phyloP scores from a whole-genome alignment of 768 basidiomycete genomes.

The Mycena filopes region DNA sequence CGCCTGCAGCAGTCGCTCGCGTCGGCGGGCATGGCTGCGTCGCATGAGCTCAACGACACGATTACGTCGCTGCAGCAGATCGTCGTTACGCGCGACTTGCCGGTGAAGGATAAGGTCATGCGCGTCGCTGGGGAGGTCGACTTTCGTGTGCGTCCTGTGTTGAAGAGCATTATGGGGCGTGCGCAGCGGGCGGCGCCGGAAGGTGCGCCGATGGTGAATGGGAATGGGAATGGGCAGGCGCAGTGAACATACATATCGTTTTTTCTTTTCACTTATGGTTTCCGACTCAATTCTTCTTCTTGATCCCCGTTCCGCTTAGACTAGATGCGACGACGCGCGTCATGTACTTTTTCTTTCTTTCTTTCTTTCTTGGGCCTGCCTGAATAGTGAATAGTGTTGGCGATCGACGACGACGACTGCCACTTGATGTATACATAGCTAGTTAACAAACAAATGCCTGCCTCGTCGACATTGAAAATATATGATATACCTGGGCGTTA shows the following conservation, averaged over 20 bases:
- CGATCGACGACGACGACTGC: no score
- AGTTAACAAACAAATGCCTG: no score
- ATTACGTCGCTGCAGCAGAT: slow-evolving; percentile 65
- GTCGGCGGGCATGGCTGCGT: slow-evolving; percentile 60
- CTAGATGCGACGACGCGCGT: slow-evolving; percentile 28
- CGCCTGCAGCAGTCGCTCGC: slow-evolving; percentile 71
- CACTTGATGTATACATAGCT: no score
- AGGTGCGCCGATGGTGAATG: not conserved
- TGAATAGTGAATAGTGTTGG: no score
- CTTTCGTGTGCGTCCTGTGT: slow-evolving; percentile 68
- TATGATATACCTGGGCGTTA: no score
- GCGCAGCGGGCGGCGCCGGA: slow-evolving; percentile 10
- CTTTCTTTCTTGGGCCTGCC: no score
- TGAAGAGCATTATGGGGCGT: slow-evolving; percentile 47
- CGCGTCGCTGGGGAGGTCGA: slow-evolving; percentile 68
- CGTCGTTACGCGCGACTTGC: slow-evolving; percentile 61
- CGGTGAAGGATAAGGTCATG: slow-evolving; percentile 70
- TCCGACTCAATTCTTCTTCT: no score
- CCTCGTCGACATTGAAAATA: no score
- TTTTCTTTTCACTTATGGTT: slow-evolving; percentile 12
- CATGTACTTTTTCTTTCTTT: slow-evolving; percentile 13
- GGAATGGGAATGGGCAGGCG: slow-evolving; percentile 22
- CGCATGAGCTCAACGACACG: slow-evolving; percentile 54
- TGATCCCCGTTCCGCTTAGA: slow-evolving; percentile 20
- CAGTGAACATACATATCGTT: not conserved